These are phyloP conservation scores for Ceriops decandra DNA, from an alignment of 345 rosid species.

Conservation along the genomic window DNA sequence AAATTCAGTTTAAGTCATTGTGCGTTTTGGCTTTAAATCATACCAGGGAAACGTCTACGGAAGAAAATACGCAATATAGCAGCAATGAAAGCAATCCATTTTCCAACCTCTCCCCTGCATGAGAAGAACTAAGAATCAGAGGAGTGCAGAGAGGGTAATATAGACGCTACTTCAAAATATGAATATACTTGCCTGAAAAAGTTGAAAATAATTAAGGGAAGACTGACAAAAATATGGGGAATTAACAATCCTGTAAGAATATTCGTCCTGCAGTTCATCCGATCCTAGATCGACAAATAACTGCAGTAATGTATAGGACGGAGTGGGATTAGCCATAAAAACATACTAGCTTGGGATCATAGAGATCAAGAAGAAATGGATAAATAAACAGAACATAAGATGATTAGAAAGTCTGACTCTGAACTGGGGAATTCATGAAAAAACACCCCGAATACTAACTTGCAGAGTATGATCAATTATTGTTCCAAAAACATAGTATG, in stretches of 20 bases:
- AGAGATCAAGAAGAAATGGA: no score
- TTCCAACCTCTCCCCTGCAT: slow-evolving; percentile 76
- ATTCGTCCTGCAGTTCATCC: slow-evolving; percentile 84
- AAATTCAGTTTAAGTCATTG: not conserved
- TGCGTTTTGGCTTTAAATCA: not conserved
- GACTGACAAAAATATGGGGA: slow-evolving; percentile 83
- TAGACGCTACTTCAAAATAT: not conserved
- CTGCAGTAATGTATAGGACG: slow-evolving; percentile 30
- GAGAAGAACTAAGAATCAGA: not conserved
- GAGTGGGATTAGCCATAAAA: not conserved
- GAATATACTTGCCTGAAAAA: slow-evolving; percentile 50
- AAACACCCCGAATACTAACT: no score
- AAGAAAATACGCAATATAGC: slow-evolving; percentile 79
- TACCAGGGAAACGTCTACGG: slow-evolving; percentile 70
- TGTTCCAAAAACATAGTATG: no score
- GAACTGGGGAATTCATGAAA: no score
- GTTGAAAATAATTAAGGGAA: slow-evolving; percentile 60
- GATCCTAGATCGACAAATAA: slow-evolving; percentile 82
- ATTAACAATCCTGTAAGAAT: slow-evolving; percentile 72
- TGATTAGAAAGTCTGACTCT: no score
- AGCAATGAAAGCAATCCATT: slow-evolving; percentile 76
- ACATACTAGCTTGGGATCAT: no score
- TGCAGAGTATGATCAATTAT: no score
- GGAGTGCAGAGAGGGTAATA: not conserved
- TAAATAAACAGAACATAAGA: no score